Base-by-base conservation (phyloP, 2,329 filamentous ascomycete genomes). In the Colletotrichum higginsianum region DNA sequence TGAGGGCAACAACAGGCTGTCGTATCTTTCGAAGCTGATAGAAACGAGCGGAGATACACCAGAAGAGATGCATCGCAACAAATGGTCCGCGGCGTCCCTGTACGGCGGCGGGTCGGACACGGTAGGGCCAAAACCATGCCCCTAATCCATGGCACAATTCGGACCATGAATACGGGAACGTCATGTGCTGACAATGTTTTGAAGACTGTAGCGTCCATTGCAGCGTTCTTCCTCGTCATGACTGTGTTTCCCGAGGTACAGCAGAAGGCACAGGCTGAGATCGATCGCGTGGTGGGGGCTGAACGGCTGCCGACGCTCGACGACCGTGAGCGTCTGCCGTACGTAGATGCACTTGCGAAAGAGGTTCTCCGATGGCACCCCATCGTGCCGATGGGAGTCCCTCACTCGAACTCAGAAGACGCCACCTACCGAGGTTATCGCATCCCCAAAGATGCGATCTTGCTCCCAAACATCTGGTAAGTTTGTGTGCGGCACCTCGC, bases 311-410 rank as follows among this genome's bases (percentile, higher is more conserved):
- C 88, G 0, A 78, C 77, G 18, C 86, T 84, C 78, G 82, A 84
- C 42, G 88, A 90, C 74, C 80, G 82, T 38, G 77, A 81, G 0
- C 77, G 80, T 4, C 76, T 91, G 8, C 87, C 87, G 0, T 90
- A 90, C 74, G 76, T 90, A 38, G 82, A 83, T 35, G 86, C 86
- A 1, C 82, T 88, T 15, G 82, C 89, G 30, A 89, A 89, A 70
- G 89, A 91, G 73, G 83, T 85, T 1, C 77, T 89, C 11, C 83
- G 88, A 3, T 90, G 88, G 87, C 82, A 87, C 11, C 86, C 88
- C 0, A 84, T 88, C 0, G 83, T 84, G 15, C 84, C 86, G 56
- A 83, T 87, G 38, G 66, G 47, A 0, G 11, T 86, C 2, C 77
- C 81, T 0, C 82, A 85, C 63, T 74, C 78, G 2, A 81, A 84